These are phyloP conservation scores for Penicillium ochrochloron DNA, from an alignment of 495 filamentous ascomycete species.

Conservation along the genomic window DNA sequence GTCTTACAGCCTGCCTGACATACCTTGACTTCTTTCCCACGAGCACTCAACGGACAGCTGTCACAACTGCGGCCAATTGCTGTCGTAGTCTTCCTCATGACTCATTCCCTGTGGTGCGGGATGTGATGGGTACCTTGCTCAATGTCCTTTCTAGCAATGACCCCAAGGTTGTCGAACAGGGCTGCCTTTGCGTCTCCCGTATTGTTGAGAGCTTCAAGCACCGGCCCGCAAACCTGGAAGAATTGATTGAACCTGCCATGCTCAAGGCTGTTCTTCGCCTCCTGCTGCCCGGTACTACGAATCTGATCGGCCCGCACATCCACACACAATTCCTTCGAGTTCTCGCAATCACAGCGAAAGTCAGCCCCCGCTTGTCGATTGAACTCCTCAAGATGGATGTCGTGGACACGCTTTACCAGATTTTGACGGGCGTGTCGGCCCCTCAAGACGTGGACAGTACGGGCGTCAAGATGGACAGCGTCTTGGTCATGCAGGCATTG, in stretches of 20 bases:
- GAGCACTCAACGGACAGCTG: conserved; percentile 93
- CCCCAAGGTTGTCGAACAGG: conserved; percentile 96
- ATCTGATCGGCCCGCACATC: conserved; percentile 91
- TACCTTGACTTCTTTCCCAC: conserved; percentile 98
- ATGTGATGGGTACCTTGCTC: conserved; percentile 94
- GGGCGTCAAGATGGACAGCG: conserved; percentile 90
- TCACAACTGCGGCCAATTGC: conserved; percentile 96
- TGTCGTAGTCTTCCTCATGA: conserved; percentile 95
- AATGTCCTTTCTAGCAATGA: conserved; percentile 91
- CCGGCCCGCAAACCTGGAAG: conserved; percentile 83
- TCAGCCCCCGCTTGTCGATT: conserved; percentile 83
- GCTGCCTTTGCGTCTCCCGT: conserved; percentile 92
- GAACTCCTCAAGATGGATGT: conserved; percentile 96
- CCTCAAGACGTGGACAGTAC: conserved; percentile 79
- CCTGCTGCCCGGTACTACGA: conserved; percentile 91
- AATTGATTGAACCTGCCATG: conserved; percentile 84
- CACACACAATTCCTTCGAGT: conserved; percentile 97
- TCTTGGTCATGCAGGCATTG: conserved; percentile 97
- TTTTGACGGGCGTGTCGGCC: conserved; percentile 93
- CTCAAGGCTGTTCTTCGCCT: conserved; percentile 88
- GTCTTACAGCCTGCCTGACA: conserved; percentile 88
- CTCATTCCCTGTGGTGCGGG: conserved; percentile 82
- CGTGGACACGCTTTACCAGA: conserved; percentile 97
- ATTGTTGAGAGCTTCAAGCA: conserved; percentile 96
- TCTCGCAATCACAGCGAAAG: conserved; percentile 82